Percentiles rank a stretch among this genome's conserved stretches.
Conservation (phyloP, 1,284 basidiomycete genomes). For the Heterobasidion occidentale region DNA sequence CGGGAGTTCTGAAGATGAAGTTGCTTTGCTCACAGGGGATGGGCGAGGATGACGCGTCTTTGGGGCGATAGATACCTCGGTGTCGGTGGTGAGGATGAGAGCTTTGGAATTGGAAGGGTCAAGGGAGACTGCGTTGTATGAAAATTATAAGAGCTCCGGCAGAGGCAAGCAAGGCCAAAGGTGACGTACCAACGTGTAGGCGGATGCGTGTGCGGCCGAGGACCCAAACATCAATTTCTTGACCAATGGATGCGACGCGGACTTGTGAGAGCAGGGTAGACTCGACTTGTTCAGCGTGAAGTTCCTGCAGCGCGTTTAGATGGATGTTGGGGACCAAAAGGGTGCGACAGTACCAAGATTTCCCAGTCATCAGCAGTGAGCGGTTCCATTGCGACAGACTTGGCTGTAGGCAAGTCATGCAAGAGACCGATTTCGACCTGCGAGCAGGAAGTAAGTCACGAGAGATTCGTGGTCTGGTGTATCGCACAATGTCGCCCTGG, state of each 20-base stretch:
- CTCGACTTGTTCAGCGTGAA: conserved; percentile 87
- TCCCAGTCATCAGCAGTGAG: conserved; percentile 95
- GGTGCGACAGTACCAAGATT: conserved; percentile 63
- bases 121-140: conserved; percentile 39
- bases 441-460: not conserved
- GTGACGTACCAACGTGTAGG: conserved; percentile 65
- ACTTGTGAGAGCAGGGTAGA: conserved; percentile 88
- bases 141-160: not conserved
- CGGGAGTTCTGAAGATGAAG: not conserved
- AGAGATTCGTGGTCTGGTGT: not conserved
- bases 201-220: conserved; percentile 80
- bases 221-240: conserved; percentile 92
- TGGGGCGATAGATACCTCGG: conserved; percentile 91
- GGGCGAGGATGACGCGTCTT: conserved; percentile 31
- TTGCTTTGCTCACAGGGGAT: not conserved
- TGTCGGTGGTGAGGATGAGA: conserved; percentile 76
- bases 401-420: conserved; percentile 74
- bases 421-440: conserved; percentile 85
- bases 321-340: not conserved
- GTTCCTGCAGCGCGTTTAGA: conserved; percentile 46
- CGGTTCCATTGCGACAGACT: conserved; percentile 81
- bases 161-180: too few species aligned
- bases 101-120: conserved; percentile 45
- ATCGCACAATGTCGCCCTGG: conserved; percentile 66
- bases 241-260: conserved; percentile 75